Base-by-base conservation (phyloP, 768 basidiomycete species). In the Mrakia hoshinonis region DNA sequence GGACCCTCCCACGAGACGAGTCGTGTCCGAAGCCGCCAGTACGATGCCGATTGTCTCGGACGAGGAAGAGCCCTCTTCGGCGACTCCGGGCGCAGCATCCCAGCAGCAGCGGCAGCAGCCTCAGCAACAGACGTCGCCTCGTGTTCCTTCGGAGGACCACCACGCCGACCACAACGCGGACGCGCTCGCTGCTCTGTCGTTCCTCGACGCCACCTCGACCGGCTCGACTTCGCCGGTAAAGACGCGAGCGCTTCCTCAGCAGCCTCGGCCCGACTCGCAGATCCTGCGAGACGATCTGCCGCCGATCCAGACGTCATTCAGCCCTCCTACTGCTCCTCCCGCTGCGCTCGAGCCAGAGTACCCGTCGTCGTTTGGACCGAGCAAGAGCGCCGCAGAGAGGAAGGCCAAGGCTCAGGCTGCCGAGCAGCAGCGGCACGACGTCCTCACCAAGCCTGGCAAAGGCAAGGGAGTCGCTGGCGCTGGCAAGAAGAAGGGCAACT, bases 331-430 rank as follows among this genome's bases (percentile, higher is more conserved):
- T 22, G 74, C 78, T 29, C 68, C 71, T 12, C 64, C 74, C 29
- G 75, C 75, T 24, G 76, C 65, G n/a, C 47, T 34, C 31, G 26
- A 72, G 11, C 67, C 80, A 1, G 84, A 85, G 67, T 89, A 84
- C 81, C 87, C 86, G 67, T 94, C 92, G 0, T 92, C 94, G 4
- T 97, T 97, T 77, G 90, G 92, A 0, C 88, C 88, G 1, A 90
- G 89, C 22, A 89, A 85, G 76, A 86, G 88, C 74, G 92, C 92
- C 48, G 86, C 86, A 26, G 88, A 97, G 77, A 85, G 95, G 67
- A 89, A 89, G 75, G 89, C 90, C 10, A 90, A 89, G 77, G 83
- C 85, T 18, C 87, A 94, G 76, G 91, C 89, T 13, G 89, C 90
- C 74, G 89, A 91, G 76, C 88, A 86, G 55, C 91, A 90, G 0